Evolutionary conservation across 805 yeast species (phyloP), one percentile per base, ranked within the genome.

Genomic region (Cyberlindnera maritima): DNA sequence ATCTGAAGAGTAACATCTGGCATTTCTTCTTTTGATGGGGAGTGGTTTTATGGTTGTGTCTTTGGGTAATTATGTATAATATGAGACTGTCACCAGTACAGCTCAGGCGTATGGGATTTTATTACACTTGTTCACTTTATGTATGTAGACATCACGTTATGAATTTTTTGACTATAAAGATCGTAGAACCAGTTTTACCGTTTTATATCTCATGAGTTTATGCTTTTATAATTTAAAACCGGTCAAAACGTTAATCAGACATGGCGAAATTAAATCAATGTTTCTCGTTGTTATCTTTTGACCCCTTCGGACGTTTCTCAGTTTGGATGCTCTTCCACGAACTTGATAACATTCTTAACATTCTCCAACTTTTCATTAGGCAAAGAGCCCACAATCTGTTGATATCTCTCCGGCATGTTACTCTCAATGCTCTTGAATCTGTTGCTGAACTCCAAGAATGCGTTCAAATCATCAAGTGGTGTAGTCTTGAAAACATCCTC

Each of bases 401-500:
- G 57, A 61, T 83, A 83, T 48, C 75, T 72, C 15, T 61, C 63
- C 1, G 74, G 70, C 45, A 80, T 75, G 18, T 62, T 63, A 21
- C 64, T 68, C 57, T 80, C 81, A 20, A 86, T 56, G 2, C 65
- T 61, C 2, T 68, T 56, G 31, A 88, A 69, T 43, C 76, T 75
- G n/a, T 74, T 71, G 46, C 79, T 77, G 64, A 90, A 81, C 5
- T 79, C 81, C 38, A 72, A 69, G 68, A 81, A 88, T 4, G 83
- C 81, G 61, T 90, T 86, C 38, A 89, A 65, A 36, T 75, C 71
- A 63, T 91, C 97, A 48, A 92, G 72, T 8, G 94, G 88, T 1
- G 95, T 84, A 54, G 81, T 85, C 47, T 83, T 80, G 63, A 85
- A 76, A 13, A 94, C 81, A 60, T 85, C 96, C 58, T 89, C 96